phyloP scores from a whole-genome alignment of 2,329 filamentous ascomycete genomes.

The Truncatella angustata region DNA sequence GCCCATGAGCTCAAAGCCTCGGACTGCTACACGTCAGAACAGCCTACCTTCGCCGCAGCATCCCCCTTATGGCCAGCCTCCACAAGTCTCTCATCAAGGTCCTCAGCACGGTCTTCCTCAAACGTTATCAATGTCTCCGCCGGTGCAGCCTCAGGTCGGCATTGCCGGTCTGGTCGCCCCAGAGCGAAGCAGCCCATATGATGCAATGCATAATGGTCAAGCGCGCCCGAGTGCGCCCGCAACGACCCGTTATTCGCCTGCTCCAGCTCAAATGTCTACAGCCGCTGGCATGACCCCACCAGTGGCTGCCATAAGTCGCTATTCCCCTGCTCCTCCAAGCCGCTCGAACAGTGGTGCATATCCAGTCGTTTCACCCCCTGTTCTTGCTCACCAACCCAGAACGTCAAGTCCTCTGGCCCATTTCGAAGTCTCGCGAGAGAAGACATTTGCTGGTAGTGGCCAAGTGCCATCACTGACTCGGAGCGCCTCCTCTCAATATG shows the following conservation, averaged over 20 bases:
- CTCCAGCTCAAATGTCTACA: slow-evolving; percentile 40
- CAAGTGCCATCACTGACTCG: slow-evolving; percentile 45
- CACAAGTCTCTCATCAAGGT: slow-evolving; percentile 29
- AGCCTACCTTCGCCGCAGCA: slow-evolving; percentile 42
- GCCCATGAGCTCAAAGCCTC: slow-evolving; percentile 60
- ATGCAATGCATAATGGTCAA: slow-evolving; percentile 38
- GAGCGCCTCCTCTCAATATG: slow-evolving; percentile 52
- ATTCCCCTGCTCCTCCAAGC: slow-evolving; percentile 49
- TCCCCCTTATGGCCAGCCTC: slow-evolving; percentile 32
- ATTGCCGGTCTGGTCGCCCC: slow-evolving; percentile 50
- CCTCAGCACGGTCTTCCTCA: slow-evolving; percentile 21
- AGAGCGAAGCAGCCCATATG: slow-evolving; percentile 52
- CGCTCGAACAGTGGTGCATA: slow-evolving; percentile 41
- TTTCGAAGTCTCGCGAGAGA: slow-evolving; percentile 44
- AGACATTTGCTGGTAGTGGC: slow-evolving; percentile 28
- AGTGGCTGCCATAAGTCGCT: slow-evolving; percentile 44
- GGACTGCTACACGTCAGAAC: slow-evolving; percentile 57
- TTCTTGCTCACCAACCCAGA: slow-evolving; percentile 58
- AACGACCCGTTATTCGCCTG: slow-evolving; percentile 60
- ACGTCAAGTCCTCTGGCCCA: slow-evolving; percentile 67
- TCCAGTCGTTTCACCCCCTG: slow-evolving; percentile 39
- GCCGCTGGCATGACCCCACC: slow-evolving; percentile 36
- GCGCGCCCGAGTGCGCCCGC: slow-evolving; percentile 28
- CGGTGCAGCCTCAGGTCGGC: slow-evolving; percentile 14
- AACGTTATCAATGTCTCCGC: slow-evolving; percentile 12